Evolutionary conservation across 805 yeast genomes (phyloP).

Genomic region (Candida sanyiensis): DNA sequence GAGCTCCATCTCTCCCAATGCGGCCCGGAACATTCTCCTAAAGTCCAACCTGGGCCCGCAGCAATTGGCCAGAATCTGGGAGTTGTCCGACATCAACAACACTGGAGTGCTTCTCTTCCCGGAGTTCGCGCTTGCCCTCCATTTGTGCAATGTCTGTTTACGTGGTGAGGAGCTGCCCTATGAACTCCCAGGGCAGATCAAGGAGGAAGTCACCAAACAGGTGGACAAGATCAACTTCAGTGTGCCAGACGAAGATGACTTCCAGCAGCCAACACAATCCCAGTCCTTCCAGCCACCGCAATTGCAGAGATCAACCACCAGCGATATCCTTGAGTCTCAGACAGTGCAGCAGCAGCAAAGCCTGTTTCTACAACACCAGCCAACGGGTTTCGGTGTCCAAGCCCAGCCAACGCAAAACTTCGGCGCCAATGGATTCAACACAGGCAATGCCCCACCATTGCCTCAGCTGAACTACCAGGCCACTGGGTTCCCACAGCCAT

Average conservation of each 20-base stretch:
- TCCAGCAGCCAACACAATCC: neutral
- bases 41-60: slow-evolving; percentile 74
- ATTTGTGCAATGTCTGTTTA: slow-evolving; percentile 70
- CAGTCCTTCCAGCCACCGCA: slow-evolving; percentile 5
- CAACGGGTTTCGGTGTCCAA: slow-evolving; percentile 20
- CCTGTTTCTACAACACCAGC: neutral
- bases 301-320: slow-evolving; percentile 9
- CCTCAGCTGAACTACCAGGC: slow-evolving; percentile 15
- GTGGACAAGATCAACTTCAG: slow-evolving; percentile 82
- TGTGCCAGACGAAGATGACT: slow-evolving; percentile 47
- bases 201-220: slow-evolving; percentile 77
- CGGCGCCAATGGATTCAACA: too few relatives aligned
- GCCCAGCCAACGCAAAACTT: slow-evolving; percentile 38
- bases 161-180: slow-evolving; percentile 76
- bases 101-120: slow-evolving; percentile 86
- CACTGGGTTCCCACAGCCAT: slow-evolving; percentile 28
- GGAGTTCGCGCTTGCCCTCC: slow-evolving; percentile 89
- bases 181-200: slow-evolving; percentile 61
- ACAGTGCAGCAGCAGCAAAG: slow-evolving; percentile 27
- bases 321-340: slow-evolving; percentile 23
- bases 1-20: slow-evolving; percentile 55
- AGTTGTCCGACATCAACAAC: slow-evolving; percentile 77
- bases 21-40: slow-evolving; percentile 73
- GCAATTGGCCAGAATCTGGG: slow-evolving; percentile 83
- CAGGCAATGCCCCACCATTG: slow-evolving; percentile 3